Conservation (phyloP, 1,284 basidiomycete species). For the Apiotrichum laibachii region DNA sequence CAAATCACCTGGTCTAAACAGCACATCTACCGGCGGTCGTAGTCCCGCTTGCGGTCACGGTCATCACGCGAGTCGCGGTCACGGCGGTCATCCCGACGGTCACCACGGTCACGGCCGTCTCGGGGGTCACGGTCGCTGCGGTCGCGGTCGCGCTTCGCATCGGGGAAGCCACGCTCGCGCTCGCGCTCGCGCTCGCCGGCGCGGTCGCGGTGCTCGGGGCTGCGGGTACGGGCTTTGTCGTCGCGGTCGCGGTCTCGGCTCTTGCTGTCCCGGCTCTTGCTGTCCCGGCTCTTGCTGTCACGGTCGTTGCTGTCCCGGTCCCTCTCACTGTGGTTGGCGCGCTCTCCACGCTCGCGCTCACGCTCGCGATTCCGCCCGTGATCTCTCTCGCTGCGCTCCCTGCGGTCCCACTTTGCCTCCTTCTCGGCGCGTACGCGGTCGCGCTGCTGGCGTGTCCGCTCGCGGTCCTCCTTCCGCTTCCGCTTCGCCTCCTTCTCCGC, state of each 20-base stretch:
- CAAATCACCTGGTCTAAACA: too few species aligned
- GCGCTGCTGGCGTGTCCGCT: constrained; percentile 22
- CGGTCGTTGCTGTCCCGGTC: constrained; percentile 15
- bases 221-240: constrained; percentile 1
- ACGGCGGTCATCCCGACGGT: constrained; percentile 1
- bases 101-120: background rate
- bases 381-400: constrained; percentile 9
- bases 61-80: constrained; percentile 1
- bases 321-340: background rate
- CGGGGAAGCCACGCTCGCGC: background rate
- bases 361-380: background rate
- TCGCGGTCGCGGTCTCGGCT: constrained; percentile 7
- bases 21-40: background rate
- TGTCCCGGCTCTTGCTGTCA: background rate
- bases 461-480: constrained; percentile 34
- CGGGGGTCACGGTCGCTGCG: constrained; percentile 2
- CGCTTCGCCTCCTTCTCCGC: constrained; percentile 59
- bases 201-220: background rate
- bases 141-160: background rate
- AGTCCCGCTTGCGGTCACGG: background rate
- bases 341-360: background rate
- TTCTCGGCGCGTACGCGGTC: background rate
- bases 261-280: background rate
- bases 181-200: too few species aligned
- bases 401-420: constrained; percentile 22